Base-by-base conservation (phyloP, 2,329 filamentous ascomycete genomes). In the Catunica adiposa region DNA sequence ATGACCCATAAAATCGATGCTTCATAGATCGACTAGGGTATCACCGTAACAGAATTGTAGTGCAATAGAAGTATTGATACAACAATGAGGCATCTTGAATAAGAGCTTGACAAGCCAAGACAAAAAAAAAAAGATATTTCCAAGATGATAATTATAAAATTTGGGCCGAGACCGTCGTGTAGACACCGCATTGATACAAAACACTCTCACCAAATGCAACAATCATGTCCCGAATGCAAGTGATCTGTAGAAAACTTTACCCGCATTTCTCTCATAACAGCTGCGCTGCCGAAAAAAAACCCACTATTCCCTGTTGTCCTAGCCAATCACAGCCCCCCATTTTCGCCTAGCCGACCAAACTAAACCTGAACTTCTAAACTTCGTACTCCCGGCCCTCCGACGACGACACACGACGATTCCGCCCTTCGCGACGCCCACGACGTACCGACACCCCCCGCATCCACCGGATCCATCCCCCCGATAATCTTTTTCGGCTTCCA, bases 351-450 rank as follows among this genome's bases (percentile, higher is more conserved):
- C 37, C n/a, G 22, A 47, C 46, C 29, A 25, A 47, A 11, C 20
- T n/a, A 47, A 54, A 37, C 53, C 42, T 46, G 40, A 54, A 47
- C 53, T 23, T 31, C 23, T 17, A 23, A 52, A 38, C 50, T 52
- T 52, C 22, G 7, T 48, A 48, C 22, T 38, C 31, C 50, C 50
- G 29, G 50, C 15, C 22, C 34, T 40, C 50, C 29, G 50, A 52
- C 29, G 50, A 52, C 50, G 50, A 52, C 29, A 46, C 40, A 29
- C 40, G 40, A 54, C 53, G 53, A 47, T 31, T 54, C 40, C 40
- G 44, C 54, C 31, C 29, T 22, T 34, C 25, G 54, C 38, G 25
- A 44, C 46, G n/a, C 29, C 15, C 22, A 51, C 25, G 26, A 54
- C 42, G 17, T 31, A n/a, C 15, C 52, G 22, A 54, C 38, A 6